A percentile compares a stretch with the other conserved stretches of the same genome.
Evolutionary conservation across 2,329 filamentous ascomycete species (phyloP).

Genomic region (Colletotrichum sp.): DNA sequence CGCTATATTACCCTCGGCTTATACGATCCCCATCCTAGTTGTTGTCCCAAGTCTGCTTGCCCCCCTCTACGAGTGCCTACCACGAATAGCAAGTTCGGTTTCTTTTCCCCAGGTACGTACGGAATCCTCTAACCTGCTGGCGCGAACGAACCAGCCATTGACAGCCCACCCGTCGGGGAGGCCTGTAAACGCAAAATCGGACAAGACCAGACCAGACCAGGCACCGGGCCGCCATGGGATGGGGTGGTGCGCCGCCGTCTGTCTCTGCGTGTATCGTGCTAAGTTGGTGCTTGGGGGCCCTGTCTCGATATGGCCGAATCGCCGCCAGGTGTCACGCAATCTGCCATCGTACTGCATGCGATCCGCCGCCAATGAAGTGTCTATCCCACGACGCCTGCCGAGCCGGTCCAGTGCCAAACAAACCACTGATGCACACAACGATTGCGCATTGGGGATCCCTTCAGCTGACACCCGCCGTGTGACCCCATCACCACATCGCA

Average conservation of each 20-base stretch:
- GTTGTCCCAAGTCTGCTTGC: not conserved
- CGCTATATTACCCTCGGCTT: slow-evolving; percentile 1
- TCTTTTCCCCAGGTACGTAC: not conserved
- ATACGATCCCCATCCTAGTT: not conserved
- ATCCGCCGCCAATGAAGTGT: not conserved
- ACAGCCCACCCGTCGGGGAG: not conserved
- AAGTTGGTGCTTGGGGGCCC: not conserved
- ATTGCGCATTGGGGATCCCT: not conserved
- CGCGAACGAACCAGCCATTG: not conserved
- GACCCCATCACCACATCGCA: not conserved
- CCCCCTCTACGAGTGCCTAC: not conserved
- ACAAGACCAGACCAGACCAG: not conserved
- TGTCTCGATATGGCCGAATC: slow-evolving; percentile 6
- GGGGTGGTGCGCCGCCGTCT: not conserved
- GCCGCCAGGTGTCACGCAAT: slow-evolving; percentile 11
- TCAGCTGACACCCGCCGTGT: not conserved
- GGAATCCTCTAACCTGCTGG: not conserved
- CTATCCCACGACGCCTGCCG: not conserved
- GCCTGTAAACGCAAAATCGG: not conserved
- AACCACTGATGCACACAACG: not conserved
- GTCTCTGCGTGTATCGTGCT: not conserved
- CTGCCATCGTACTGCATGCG: slow-evolving; percentile 6
- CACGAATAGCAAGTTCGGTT: not conserved
- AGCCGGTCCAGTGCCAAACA: not conserved
- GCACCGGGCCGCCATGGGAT: slow-evolving; percentile 1